A percentile compares a stretch with the other conserved stretches of the same genome.
Conservation (phyloP, 1,284 basidiomycete species). For the Phellinidium pouzarii region DNA sequence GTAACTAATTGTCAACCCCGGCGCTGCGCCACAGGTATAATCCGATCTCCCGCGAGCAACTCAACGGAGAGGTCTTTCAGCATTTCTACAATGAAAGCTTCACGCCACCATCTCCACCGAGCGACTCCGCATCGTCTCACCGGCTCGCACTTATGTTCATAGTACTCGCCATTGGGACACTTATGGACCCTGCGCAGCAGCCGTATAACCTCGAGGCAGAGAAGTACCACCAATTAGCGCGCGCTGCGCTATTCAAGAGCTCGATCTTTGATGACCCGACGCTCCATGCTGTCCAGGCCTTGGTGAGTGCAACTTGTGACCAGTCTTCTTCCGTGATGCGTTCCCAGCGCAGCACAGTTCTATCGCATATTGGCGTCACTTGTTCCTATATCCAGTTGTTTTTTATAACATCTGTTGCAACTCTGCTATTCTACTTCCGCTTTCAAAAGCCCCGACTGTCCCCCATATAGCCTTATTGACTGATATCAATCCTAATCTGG, state of each 20-base stretch:
- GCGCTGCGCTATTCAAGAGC: constrained; percentile 64
- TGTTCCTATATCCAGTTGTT: not conserved
- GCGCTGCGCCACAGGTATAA: constrained; percentile 55
- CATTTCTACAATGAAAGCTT: constrained; percentile 45
- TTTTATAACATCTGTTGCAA: not conserved
- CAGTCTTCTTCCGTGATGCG: not conserved
- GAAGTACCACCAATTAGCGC: constrained; percentile 69
- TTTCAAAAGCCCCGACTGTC: not conserved
- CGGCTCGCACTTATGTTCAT: constrained; percentile 69
- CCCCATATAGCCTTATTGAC: not conserved
- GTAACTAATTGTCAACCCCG: not conserved
- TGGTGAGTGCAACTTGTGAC: constrained; percentile 39
- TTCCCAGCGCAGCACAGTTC: not conserved
- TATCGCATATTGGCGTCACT: not conserved
- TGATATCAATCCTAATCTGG: constrained; percentile 1
- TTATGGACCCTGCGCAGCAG: constrained; percentile 57
- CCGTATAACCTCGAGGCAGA: constrained; percentile 72
- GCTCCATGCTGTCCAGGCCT: constrained; percentile 60
- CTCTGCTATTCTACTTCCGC: not conserved
- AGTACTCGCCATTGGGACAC: constrained; percentile 64
- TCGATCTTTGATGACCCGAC: constrained; percentile 71
- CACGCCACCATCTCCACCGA: constrained; percentile 24
- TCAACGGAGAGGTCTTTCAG: constrained; percentile 56
- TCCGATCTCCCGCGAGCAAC: constrained; percentile 56
- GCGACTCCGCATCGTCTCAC: constrained; percentile 55